These are phyloP conservation scores for Lyophyllum semitale DNA, from an alignment of 768 basidiomycete species.

Conservation along the genomic window DNA sequence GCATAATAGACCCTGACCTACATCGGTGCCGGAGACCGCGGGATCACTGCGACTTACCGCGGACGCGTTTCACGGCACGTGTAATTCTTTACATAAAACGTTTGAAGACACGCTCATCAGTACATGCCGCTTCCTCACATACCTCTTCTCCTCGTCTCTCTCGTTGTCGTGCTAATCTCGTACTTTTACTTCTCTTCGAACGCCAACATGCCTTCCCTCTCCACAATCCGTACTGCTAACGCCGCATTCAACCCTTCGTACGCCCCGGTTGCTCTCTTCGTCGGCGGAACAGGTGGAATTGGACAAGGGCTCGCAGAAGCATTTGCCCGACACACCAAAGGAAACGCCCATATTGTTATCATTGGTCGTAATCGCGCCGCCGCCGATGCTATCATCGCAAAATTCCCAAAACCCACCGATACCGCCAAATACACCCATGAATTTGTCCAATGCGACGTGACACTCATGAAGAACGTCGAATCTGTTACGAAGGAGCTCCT, in stretches of 20 bases:
- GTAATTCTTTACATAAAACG: not conserved
- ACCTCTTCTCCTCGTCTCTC: not conserved
- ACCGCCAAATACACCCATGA: slow-evolving; percentile 28
- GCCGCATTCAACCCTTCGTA: slow-evolving; percentile 20
- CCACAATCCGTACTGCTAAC: slow-evolving; percentile 26
- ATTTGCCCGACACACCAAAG: slow-evolving; percentile 43
- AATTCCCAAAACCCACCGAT: slow-evolving; percentile 33
- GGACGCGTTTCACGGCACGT: no score
- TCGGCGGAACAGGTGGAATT: slow-evolving; percentile 44
- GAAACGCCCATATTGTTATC: slow-evolving; percentile 49
- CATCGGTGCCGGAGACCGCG: no score
- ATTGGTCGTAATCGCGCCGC: slow-evolving; percentile 50
- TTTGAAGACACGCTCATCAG: not conserved
- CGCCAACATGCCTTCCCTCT: slow-evolving; percentile 22
- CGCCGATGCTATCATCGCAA: slow-evolving; percentile 41
- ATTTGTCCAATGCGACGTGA: slow-evolving; percentile 48
- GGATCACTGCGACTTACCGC: no score
- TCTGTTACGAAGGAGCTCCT: slow-evolving; percentile 32
- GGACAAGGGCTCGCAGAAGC: slow-evolving; percentile 45
- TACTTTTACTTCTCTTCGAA: not conserved
- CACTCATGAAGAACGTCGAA: slow-evolving; percentile 46
- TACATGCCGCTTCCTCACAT: not conserved
- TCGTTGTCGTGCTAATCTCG: not conserved
- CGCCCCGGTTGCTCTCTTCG: slow-evolving; percentile 35
- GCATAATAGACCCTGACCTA: no score